These are phyloP conservation scores for Raphanus hybrid DNA, from an alignment of 441 rosid genomes.

Conservation along the genomic window DNA sequence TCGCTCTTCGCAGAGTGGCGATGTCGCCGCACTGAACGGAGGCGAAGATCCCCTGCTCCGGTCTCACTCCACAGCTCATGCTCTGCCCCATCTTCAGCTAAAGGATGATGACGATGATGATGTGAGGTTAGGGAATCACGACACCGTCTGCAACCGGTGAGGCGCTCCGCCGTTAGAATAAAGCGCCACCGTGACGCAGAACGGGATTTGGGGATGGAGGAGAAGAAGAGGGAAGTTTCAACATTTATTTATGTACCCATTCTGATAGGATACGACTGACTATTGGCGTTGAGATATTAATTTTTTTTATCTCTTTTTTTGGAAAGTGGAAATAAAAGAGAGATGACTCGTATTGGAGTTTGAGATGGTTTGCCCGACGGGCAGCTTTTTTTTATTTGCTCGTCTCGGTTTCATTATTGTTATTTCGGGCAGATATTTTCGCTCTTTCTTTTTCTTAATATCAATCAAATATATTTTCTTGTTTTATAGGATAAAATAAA, in stretches of 20 bases:
- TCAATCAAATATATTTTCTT: not conserved
- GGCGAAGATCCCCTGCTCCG: constrained; percentile 67
- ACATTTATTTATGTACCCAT: constrained; percentile 46
- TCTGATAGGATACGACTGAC: not conserved
- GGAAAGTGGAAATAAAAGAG: constrained; percentile 16
- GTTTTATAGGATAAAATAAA: too few species aligned
- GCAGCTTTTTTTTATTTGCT: constrained; percentile 36
- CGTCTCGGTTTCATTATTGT: constrained; percentile 35
- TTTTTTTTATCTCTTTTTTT: not conserved
- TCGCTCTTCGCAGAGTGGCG: constrained; percentile 49
- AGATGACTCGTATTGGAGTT: constrained; percentile 22
- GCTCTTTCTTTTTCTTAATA: not conserved
- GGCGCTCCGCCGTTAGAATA: constrained; percentile 39
- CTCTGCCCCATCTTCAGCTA: constrained; percentile 76
- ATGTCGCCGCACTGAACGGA: constrained; percentile 78
- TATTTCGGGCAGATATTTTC: constrained; percentile 45
- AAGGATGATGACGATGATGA: not conserved
- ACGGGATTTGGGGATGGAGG: constrained; percentile 29
- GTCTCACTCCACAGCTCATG: constrained; percentile 73
- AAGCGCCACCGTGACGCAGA: constrained; percentile 51
- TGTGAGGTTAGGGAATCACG: constrained; percentile 32
- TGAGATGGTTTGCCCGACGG: constrained; percentile 38
- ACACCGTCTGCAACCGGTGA: constrained; percentile 58
- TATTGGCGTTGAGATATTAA: constrained; percentile 26
- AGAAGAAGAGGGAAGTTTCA: constrained; percentile 37